Percentiles rank a stretch among this genome's conserved stretches.
Conservation (phyloP, 2,329 filamentous ascomycete species). For the Colletotrichum destructivum region DNA sequence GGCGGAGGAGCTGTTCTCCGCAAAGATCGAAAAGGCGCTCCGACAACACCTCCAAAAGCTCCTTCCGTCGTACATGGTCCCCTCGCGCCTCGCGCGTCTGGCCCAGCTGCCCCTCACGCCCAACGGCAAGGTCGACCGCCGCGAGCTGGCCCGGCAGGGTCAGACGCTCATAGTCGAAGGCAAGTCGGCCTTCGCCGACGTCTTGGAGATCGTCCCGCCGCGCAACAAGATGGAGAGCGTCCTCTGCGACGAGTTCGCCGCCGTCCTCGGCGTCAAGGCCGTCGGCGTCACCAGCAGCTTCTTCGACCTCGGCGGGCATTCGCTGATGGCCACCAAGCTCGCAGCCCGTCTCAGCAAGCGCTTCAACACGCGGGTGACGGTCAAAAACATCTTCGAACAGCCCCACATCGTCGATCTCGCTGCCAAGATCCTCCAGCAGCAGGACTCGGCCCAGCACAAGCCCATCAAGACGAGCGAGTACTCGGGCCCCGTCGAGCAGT, state of each 20-base stretch:
- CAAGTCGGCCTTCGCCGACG: too few species aligned
- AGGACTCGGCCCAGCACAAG: neutral
- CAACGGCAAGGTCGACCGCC: conserved; percentile 47
- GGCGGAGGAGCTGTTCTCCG: neutral
- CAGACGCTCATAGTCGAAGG: neutral
- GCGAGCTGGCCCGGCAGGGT: neutral
- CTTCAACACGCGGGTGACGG: conserved; percentile 21
- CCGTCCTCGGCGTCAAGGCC: conserved; percentile 23
- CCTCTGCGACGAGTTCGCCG: conserved; percentile 25
- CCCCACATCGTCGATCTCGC: neutral
- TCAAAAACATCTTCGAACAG: conserved; percentile 39
- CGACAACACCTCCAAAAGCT: neutral
- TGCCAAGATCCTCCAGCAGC: neutral
- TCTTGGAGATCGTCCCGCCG: neutral
- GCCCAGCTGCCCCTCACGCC: conserved; percentile 47
- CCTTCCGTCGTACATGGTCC: conserved; percentile 47
- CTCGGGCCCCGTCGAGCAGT: conserved; percentile 40
- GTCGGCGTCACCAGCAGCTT: conserved; percentile 37
- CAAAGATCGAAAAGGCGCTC: neutral
- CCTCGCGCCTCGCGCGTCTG: conserved; percentile 42
- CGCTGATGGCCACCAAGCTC: conserved; percentile 32
- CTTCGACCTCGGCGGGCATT: conserved; percentile 40
- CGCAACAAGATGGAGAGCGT: conserved; percentile 44
- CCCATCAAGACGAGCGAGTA: neutral
- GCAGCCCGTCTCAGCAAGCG: conserved; percentile 15